Percentiles rank a stretch among this genome's conserved stretches.
These are phyloP conservation scores for Salix exigua DNA, from an alignment of 345 rosid species.

Conservation along the genomic window DNA sequence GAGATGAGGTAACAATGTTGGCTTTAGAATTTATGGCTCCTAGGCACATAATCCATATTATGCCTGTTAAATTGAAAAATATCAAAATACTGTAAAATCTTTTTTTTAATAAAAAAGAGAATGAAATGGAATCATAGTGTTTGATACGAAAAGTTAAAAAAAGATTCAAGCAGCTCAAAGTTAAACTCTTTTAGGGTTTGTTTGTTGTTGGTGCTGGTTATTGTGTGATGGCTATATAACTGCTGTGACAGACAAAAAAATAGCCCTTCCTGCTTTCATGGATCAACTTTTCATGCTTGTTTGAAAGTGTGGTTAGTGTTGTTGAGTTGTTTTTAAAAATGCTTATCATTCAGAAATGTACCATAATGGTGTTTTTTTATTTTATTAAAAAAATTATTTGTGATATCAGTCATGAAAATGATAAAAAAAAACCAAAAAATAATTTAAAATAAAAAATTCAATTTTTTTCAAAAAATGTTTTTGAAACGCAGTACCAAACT, in stretches of 20 bases:
- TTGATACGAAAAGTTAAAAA: too few species aligned
- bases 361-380: too few species aligned
- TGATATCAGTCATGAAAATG: too few species aligned
- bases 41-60: background rate
- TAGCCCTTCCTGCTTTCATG: background rate
- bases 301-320: too few species aligned
- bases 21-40: background rate
- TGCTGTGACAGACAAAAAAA: background rate
- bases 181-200: background rate
- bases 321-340: too few species aligned
- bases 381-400: too few species aligned
- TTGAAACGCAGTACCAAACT: too few species aligned
- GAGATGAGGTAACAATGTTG: background rate
- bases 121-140: background rate
- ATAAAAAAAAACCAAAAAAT: too few species aligned
- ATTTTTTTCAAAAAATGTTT: too few species aligned
- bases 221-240: background rate
- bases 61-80: background rate
- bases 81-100: background rate
- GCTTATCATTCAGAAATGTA: too few species aligned
- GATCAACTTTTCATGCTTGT: background rate
- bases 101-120: too few species aligned
- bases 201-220: background rate
- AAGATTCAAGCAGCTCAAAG: background rate
- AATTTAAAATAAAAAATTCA: too few species aligned